Evolutionary conservation across 495 filamentous ascomycete species (phyloP).

Genomic region (Xanthoparmelia taractica): DNA sequence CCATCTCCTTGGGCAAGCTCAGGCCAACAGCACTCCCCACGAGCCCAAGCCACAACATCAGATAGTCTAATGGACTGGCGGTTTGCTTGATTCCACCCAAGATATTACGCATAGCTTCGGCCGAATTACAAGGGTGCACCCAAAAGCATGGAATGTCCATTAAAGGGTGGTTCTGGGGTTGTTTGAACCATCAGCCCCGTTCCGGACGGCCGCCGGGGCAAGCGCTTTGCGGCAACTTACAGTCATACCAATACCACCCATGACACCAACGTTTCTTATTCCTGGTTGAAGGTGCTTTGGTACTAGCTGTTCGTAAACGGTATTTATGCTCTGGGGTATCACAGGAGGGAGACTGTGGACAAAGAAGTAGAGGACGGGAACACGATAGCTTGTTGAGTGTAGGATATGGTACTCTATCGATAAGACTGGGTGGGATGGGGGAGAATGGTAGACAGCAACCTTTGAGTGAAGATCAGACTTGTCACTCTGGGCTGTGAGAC

Average conservation of each 20-base stretch:
- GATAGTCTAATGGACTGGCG: conserved; percentile 55
- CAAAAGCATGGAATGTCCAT: conserved; percentile 68
- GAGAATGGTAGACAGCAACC: conserved; percentile 36
- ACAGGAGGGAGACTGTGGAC: conserved; percentile 54
- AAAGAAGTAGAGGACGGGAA: conserved; percentile 46
- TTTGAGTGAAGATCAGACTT: conserved; percentile 20
- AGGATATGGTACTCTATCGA: conserved; percentile 48
- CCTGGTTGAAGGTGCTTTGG: conserved; percentile 51
- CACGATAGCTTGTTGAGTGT: conserved; percentile 43
- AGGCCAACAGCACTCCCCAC: conserved; percentile 67
- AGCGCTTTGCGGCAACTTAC: conserved; percentile 44
- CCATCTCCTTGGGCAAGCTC: conserved; percentile 47
- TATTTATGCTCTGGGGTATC: conserved; percentile 55
- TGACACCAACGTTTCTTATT: conserved; percentile 51
- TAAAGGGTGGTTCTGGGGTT: conserved; percentile 67
- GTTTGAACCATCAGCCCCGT: conserved; percentile 40
- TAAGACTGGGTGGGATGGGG: conserved; percentile 23
- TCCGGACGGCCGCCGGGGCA: conserved; percentile 21
- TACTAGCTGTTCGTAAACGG: conserved; percentile 61
- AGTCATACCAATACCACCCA: conserved; percentile 70
- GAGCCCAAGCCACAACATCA: conserved; percentile 73
- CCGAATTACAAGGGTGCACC: conserved; percentile 80
- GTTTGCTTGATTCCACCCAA: conserved; percentile 36
- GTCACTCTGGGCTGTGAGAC: not conserved
- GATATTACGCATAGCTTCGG: conserved; percentile 57